Conservation (phyloP, 768 basidiomycete genomes). For the Holtermannia corniformis region DNA sequence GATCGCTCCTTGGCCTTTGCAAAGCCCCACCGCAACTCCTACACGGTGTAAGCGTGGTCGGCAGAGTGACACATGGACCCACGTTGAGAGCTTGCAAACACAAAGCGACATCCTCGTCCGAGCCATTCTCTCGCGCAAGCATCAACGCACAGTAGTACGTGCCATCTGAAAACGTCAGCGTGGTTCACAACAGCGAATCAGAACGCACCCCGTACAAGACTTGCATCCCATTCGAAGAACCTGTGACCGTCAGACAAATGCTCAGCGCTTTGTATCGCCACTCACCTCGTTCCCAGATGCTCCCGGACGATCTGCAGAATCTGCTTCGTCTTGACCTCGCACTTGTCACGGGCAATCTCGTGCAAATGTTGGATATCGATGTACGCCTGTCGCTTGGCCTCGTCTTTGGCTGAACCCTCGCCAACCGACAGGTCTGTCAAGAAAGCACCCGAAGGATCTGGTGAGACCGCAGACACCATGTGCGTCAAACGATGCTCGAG, state of each 20-base stretch:
- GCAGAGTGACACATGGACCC: constrained; percentile 2
- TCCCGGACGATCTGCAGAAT: constrained; percentile 48
- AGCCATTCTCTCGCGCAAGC: constrained; percentile 52
- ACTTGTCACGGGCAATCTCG: constrained; percentile 46
- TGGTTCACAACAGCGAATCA: background rate
- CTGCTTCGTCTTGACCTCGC: constrained; percentile 46
- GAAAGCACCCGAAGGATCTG: constrained; percentile 15
- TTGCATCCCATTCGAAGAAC: constrained; percentile 77
- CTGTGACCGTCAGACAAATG: constrained; percentile 21
- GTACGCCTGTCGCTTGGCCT: constrained; percentile 23
- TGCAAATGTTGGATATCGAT: constrained; percentile 43
- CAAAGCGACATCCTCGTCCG: constrained; percentile 49
- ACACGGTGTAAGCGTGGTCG: background rate
- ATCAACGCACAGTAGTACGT: constrained; percentile 78
- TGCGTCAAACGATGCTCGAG: constrained; percentile 54
- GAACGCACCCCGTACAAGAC: constrained; percentile 51
- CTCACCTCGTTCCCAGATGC: constrained; percentile 46
- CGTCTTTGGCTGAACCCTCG: constrained; percentile 10
- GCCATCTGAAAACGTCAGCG: constrained; percentile 51
- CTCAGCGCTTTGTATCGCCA: background rate
- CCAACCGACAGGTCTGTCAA: constrained; percentile 15
- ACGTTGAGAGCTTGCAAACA: constrained; percentile 65
- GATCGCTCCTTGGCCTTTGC: constrained; percentile 59
- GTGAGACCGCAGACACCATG: constrained; percentile 7
- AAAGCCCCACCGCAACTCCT: constrained; percentile 62